Conservation (phyloP, 208 protist species). For the Angomonas desouzai region DNA sequence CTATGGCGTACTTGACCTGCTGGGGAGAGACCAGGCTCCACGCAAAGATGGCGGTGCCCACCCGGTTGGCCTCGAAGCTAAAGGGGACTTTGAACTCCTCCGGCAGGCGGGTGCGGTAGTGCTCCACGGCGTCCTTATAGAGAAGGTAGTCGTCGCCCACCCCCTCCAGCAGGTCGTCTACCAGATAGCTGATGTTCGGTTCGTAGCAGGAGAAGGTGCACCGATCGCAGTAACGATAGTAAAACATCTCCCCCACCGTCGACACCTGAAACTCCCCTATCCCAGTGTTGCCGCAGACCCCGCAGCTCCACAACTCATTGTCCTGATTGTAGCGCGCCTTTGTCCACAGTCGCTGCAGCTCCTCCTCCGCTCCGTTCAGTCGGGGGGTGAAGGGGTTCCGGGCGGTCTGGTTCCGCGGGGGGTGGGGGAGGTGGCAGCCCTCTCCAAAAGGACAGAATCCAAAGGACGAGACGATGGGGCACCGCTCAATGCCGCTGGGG, state of each 20-base stretch:
- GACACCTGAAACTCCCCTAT: slow-evolving; percentile 52
- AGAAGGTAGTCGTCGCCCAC: slow-evolving; percentile 83
- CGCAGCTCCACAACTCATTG: slow-evolving; percentile 59
- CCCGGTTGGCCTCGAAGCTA: slow-evolving; percentile 79
- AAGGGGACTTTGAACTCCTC: slow-evolving; percentile 81
- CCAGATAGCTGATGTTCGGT: slow-evolving; percentile 76
- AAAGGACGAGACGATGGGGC: slow-evolving; percentile 63
- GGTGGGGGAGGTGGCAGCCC: slow-evolving; percentile 76
- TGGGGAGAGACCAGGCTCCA: slow-evolving; percentile 81
- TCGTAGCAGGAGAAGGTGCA: slow-evolving; percentile 83
- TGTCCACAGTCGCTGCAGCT: slow-evolving; percentile 49
- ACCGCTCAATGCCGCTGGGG: slow-evolving; percentile 23
- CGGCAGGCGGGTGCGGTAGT: slow-evolving; percentile 51
- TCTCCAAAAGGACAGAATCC: slow-evolving; percentile 77
- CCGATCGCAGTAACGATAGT: slow-evolving; percentile 65
- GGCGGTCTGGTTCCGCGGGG: not conserved
- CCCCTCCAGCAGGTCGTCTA: slow-evolving; percentile 50
- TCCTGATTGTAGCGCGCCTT: slow-evolving; percentile 35
- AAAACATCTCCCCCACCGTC: slow-evolving; percentile 64
- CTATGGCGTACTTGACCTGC: slow-evolving; percentile 64
- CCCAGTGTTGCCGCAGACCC: slow-evolving; percentile 62
- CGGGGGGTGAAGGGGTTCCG: slow-evolving; percentile 10
- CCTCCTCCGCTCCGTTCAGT: slow-evolving; percentile 29
- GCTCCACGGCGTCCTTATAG: slow-evolving; percentile 78
- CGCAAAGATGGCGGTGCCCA: slow-evolving; percentile 70